Conservation (phyloP, 345 rosid species). For the Euclidium syriacum region DNA sequence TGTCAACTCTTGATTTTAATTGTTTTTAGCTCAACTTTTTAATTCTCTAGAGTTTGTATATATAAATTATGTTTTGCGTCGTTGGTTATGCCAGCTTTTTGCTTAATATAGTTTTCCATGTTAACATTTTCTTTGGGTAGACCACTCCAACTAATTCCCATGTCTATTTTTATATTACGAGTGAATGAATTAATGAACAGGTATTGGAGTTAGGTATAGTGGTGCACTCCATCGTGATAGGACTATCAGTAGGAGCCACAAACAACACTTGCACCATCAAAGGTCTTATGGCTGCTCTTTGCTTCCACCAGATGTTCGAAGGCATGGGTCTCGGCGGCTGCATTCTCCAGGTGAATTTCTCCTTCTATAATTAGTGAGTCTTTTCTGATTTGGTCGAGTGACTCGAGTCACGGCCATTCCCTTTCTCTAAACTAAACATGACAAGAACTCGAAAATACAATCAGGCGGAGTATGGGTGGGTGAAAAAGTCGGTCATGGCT, state of each 20-base stretch:
- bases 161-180: neutral
- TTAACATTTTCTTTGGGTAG: too few species aligned
- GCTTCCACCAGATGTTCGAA: slow-evolving; percentile 76
- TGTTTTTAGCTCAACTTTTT: too few species aligned
- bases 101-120: neutral
- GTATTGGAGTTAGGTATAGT: slow-evolving; percentile 71
- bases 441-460: neutral
- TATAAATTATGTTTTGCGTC: too few species aligned
- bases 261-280: slow-evolving; percentile 45
- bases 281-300: slow-evolving; percentile 54
- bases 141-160: neutral
- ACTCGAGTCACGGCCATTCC: too few species aligned
- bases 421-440: too few species aligned
- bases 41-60: too few species aligned
- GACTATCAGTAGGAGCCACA: slow-evolving; percentile 59
- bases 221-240: slow-evolving; percentile 67
- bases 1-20: neutral
- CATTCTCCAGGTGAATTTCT: slow-evolving; percentile 42
- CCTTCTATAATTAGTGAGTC: neutral
- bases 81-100: too few species aligned
- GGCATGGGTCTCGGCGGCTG: slow-evolving; percentile 80
- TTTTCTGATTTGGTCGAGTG: neutral
- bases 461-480: slow-evolving; percentile 26
- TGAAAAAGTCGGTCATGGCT: slow-evolving; percentile 38
- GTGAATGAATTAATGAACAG: slow-evolving; percentile 16